Conservation (phyloP, 805 yeast genomes). For the Lipomyces sp. region DNA sequence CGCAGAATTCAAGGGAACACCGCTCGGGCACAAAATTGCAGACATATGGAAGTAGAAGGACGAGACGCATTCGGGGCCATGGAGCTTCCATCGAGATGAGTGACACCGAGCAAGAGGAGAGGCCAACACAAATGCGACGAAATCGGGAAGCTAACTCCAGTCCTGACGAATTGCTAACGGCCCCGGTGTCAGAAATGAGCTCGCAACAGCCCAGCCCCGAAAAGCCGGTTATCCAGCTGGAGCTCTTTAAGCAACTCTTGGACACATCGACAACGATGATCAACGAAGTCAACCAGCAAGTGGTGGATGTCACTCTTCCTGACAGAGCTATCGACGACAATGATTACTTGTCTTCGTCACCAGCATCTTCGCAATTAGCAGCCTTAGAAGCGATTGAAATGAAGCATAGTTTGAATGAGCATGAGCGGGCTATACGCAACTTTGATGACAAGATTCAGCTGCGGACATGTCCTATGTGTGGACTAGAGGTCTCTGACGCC, state of each 20-base stretch:
- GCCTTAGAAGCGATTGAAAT: not conserved
- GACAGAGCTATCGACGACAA: slow-evolving; percentile 6
- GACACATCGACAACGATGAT: not conserved
- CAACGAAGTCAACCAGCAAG: not conserved
- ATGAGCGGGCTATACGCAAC: not conserved
- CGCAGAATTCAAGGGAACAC: not conserved
- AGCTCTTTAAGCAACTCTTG: not conserved
- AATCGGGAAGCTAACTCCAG: not conserved
- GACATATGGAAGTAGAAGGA: not conserved
- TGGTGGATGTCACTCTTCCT: not conserved
- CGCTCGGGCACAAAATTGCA: not conserved
- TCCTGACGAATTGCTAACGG: not conserved
- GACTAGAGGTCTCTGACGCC: slow-evolving; percentile 12
- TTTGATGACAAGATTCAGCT: slow-evolving; percentile 15
- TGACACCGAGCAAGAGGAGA: not conserved
- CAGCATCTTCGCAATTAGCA: not conserved
- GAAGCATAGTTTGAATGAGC: slow-evolving; percentile 1
- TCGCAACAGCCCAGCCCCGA: not conserved
- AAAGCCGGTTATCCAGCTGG: not conserved
- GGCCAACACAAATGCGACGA: not conserved
- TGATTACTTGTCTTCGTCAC: not conserved
- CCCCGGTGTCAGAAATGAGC: not conserved
- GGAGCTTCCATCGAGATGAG: not conserved
- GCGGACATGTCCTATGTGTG: slow-evolving; percentile 28
- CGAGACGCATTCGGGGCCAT: not conserved